phyloP scores from a whole-genome alignment of 2,329 filamentous ascomycete species.

The Hirsutella thompsonii region DNA sequence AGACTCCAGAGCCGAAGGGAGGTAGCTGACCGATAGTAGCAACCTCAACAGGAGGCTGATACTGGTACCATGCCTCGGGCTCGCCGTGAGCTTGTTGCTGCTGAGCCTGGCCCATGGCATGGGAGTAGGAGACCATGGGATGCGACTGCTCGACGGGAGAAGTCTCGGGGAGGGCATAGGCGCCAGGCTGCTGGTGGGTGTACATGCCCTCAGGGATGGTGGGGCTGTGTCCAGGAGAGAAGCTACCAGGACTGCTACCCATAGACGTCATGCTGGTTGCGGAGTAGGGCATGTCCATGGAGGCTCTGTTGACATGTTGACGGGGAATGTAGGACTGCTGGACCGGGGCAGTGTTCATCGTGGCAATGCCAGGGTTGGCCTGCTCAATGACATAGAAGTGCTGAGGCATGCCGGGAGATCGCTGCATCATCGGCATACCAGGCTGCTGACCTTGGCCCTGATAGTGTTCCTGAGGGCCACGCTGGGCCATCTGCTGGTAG shows the following conservation, averaged over 20 bases:
- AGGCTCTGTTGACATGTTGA: slow-evolving; percentile 30
- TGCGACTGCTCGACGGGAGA: slow-evolving; percentile 33
- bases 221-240: slow-evolving; percentile 43
- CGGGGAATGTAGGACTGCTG: slow-evolving; percentile 37
- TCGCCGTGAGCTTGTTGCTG: slow-evolving; percentile 15
- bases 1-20: slow-evolving; percentile 34
- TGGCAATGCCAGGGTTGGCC: slow-evolving; percentile 47
- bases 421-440: slow-evolving; percentile 33
- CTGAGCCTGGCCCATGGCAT: slow-evolving; percentile 22
- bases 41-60: slow-evolving; percentile 45
- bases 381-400: slow-evolving; percentile 49
- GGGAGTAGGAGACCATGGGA: slow-evolving; percentile 30
- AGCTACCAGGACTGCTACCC: slow-evolving; percentile 45
- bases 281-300: slow-evolving; percentile 38
- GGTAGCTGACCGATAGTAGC: slow-evolving; percentile 39
- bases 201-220: slow-evolving; percentile 42
- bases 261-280: slow-evolving; percentile 34
- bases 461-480: slow-evolving; percentile 2
- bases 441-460: slow-evolving; percentile 12
- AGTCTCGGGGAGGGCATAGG: slow-evolving; percentile 33
- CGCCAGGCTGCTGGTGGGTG: slow-evolving; percentile 37
- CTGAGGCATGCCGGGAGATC: slow-evolving; percentile 32
- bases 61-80: slow-evolving; percentile 42
- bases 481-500: slow-evolving; percentile 26
- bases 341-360: slow-evolving; percentile 41